phyloP scores from a whole-genome alignment of 108 stramenopile genomes.

The Nitzschia putrida region DNA sequence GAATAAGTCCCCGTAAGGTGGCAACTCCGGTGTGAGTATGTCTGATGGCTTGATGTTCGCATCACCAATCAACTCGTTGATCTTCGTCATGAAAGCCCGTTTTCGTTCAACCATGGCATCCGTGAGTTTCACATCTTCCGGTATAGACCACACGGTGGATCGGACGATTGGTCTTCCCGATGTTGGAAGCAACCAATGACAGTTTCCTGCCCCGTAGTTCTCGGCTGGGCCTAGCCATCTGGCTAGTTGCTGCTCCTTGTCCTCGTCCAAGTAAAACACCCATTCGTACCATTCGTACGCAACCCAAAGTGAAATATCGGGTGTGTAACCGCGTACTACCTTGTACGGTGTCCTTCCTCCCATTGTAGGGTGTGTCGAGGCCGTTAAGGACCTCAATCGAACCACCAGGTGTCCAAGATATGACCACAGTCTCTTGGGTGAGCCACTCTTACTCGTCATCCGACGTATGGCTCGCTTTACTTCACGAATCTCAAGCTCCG shows the following conservation, averaged over 20 bases:
- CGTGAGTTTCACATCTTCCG: neutral
- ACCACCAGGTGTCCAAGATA: constrained; percentile 20
- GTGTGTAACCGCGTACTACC: constrained; percentile 19
- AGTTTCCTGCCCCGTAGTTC: neutral
- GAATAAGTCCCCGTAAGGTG: too few relatives aligned
- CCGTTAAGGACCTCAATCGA: constrained; percentile 20
- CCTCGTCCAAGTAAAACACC: constrained; percentile 9
- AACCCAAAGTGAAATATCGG: constrained; percentile 40
- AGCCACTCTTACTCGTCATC: neutral
- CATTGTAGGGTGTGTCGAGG: neutral
- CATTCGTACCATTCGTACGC: constrained; percentile 46
- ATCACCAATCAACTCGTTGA: neutral
- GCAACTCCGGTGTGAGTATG: too few relatives aligned
- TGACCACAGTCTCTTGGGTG: constrained; percentile 25
- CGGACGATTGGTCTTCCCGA: constrained; percentile 10
- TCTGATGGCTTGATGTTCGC: neutral
- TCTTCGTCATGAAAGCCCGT: neutral
- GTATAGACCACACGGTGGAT: neutral
- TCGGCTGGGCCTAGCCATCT: neutral
- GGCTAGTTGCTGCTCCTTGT: neutral
- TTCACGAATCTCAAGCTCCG: constrained; percentile 2
- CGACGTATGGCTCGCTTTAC: neutral
- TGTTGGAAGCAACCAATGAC: neutral
- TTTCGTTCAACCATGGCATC: neutral
- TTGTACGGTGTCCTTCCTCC: neutral